phyloP scores from a whole-genome alignment of 2,329 filamentous ascomycete genomes.

The Aspergillus ochraceoroseus region DNA sequence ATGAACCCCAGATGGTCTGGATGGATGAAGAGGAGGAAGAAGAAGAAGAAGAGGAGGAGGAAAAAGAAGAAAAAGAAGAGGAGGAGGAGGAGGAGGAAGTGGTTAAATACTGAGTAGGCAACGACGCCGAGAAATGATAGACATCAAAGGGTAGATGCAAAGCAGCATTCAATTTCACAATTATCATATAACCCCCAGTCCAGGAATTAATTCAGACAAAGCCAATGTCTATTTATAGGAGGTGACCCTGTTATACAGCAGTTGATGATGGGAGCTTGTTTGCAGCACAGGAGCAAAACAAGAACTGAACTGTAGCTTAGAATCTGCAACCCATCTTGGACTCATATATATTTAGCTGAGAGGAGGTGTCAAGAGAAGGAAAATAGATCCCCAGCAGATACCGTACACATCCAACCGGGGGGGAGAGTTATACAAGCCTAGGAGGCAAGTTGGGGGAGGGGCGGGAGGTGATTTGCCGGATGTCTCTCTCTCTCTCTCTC shows the following conservation, averaged over 20 bases:
- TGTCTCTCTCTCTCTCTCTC: no score
- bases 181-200: constrained; percentile 3
- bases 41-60: no score
- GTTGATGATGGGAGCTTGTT: not conserved
- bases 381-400: constrained; percentile 1
- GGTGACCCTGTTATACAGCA: constrained; percentile 4
- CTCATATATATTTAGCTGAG: not conserved
- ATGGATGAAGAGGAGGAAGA: no score
- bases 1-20: no score
- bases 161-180: constrained; percentile 7
- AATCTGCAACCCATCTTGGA: constrained; percentile 7
- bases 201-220: constrained; percentile 5
- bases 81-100: constrained; percentile 1
- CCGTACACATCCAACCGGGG: constrained; percentile 16
- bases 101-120: constrained; percentile 1
- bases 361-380: not conserved
- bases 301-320: constrained; percentile 7
- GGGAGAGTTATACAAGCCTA: constrained; percentile 1
- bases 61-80: no score
- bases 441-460: not conserved
- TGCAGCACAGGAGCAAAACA: constrained; percentile 10
- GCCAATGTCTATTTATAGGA: constrained; percentile 9
- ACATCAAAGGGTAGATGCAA: not conserved
- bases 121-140: constrained; percentile 3
- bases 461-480: no score